Conservation (phyloP, 208 protist genomes). For the Trypanosoma vivax region DNA sequence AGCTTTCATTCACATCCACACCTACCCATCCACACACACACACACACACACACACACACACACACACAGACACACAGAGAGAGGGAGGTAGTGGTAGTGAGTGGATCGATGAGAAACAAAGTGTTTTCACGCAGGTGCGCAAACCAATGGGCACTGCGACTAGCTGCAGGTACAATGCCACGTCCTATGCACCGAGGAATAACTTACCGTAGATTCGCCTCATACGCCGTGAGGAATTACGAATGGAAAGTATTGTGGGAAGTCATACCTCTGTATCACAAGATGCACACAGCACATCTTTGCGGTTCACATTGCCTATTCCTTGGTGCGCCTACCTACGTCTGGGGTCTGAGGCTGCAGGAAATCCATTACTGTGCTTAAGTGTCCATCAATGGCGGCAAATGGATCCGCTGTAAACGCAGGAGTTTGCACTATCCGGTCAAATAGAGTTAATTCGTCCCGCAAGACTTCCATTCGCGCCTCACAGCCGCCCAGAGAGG, state of each 20-base stretch:
- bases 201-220: neutral
- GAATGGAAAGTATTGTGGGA: too few relatives aligned
- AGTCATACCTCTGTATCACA: too few relatives aligned
- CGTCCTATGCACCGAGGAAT: too few relatives aligned
- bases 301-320: too few relatives aligned
- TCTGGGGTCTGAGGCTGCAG: constrained; percentile 72
- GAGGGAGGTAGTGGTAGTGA: neutral
- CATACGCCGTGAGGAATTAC: too few relatives aligned
- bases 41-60: neutral
- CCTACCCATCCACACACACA: neutral
- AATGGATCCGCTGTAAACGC: constrained; percentile 57
- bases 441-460: constrained; percentile 51
- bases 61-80: neutral
- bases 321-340: constrained; percentile 22
- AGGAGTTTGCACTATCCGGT: constrained; percentile 37
- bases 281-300: neutral
- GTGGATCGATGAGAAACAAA: too few relatives aligned
- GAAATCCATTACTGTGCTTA: constrained; percentile 47
- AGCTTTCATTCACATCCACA: neutral
- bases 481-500: constrained; percentile 25
- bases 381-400: constrained; percentile 45
- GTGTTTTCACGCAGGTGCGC: neutral
- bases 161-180: neutral
- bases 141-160: neutral
- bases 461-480: constrained; percentile 38